These are phyloP conservation scores for Phyllosticta paracitricarpa DNA, from an alignment of 2,329 filamentous ascomycete genomes.

Conservation along the genomic window DNA sequence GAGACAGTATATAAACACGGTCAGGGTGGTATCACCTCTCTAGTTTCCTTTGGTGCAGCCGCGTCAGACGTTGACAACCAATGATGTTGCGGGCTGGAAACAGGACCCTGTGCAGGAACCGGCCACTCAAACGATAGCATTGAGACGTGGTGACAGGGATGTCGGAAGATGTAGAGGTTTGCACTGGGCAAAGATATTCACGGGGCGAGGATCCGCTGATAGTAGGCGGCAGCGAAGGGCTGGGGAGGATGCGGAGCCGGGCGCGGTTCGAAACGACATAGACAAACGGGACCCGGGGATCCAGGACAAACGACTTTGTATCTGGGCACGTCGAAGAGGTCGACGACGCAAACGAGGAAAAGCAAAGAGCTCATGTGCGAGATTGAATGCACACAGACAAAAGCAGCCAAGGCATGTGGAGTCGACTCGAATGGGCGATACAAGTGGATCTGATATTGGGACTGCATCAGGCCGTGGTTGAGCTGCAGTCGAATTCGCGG, in stretches of 20 bases:
- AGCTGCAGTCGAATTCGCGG: neutral
- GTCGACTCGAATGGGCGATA: neutral
- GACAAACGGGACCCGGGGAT: neutral
- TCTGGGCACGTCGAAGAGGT: neutral
- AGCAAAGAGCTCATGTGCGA: neutral
- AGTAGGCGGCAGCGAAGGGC: neutral
- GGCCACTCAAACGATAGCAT: neutral
- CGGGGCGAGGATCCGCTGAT: neutral
- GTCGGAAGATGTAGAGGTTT: neutral
- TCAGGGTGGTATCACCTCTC: neutral
- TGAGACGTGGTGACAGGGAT: neutral
- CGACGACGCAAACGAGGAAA: neutral
- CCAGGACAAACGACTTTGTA: neutral
- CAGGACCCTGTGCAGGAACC: neutral
- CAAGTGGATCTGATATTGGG: neutral
- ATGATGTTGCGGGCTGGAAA: neutral
- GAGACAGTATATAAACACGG: neutral
- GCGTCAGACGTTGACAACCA: neutral
- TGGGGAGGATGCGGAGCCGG: neutral
- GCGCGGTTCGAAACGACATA: neutral
- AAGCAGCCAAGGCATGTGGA: neutral
- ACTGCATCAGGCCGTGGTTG: neutral
- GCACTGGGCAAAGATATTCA: neutral
- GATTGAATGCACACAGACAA: neutral
- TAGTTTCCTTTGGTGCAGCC: neutral